Percentiles rank a stretch among this genome's conserved stretches.
phyloP scores from a whole-genome alignment of 495 filamentous ascomycete species.

The Articulospora tetracladia region DNA sequence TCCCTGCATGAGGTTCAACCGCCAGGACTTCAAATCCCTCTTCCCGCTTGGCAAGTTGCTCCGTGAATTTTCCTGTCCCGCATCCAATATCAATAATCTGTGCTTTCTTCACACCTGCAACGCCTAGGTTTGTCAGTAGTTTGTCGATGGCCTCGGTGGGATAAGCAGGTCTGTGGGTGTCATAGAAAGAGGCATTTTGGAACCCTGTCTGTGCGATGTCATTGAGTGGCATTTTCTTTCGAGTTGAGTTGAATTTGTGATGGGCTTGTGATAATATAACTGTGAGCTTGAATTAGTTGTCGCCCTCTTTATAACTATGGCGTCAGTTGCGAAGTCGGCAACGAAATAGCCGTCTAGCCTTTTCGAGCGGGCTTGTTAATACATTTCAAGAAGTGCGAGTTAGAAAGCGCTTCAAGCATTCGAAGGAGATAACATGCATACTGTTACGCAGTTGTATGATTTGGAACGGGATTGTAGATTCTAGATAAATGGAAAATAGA shows the following conservation, averaged over 20 bases:
- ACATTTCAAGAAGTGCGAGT: not conserved
- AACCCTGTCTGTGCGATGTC: conserved; percentile 39
- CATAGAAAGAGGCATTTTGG: conserved; percentile 51
- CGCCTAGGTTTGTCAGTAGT: conserved; percentile 44
- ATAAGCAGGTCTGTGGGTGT: conserved; percentile 60
- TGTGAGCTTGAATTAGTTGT: not conserved
- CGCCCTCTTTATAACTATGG: not conserved
- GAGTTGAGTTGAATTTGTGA: not conserved
- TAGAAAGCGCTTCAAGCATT: not conserved
- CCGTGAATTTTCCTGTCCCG: conserved; percentile 66
- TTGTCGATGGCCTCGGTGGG: conserved; percentile 45
- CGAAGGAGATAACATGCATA: too few species aligned
- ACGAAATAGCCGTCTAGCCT: not conserved
- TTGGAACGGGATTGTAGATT: too few species aligned
- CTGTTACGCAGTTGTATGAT: too few species aligned
- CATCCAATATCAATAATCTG: conserved; percentile 58
- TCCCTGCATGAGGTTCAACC: conserved; percentile 57
- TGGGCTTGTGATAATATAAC: not conserved
- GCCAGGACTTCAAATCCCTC: conserved; percentile 55
- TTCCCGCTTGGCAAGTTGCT: conserved; percentile 45
- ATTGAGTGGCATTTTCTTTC: conserved; percentile 11
- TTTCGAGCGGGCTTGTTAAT: not conserved
- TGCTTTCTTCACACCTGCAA: conserved; percentile 37
- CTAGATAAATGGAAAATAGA: not conserved
- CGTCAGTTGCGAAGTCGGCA: conserved; percentile 4